Percentiles rank a stretch among this genome's conserved stretches.
Conservation (phyloP, 208 protist genomes). For the Acanthamoeba royreba region DNA sequence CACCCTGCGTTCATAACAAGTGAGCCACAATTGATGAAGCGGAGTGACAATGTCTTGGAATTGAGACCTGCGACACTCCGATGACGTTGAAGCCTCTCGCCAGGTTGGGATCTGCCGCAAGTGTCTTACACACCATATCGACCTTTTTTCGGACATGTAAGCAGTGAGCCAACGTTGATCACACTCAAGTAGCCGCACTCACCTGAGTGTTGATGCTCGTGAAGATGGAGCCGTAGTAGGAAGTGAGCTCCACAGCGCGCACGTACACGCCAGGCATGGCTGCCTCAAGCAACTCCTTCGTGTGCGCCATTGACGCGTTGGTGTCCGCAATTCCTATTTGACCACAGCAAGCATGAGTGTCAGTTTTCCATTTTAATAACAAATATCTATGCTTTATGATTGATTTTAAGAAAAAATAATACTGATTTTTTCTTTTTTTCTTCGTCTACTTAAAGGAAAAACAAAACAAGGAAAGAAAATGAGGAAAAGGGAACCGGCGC, state of each 20-base stretch:
- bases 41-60: too few relatives aligned
- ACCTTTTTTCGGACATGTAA: too few relatives aligned
- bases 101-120: background rate
- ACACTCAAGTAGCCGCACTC: background rate
- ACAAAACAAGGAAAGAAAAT: background rate
- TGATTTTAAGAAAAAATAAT: too few relatives aligned
- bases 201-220: background rate
- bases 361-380: background rate
- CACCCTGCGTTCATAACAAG: too few relatives aligned
- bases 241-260: background rate
- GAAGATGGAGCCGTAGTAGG: background rate
- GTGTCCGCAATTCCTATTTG: background rate
- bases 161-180: too few relatives aligned
- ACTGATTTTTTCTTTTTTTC: background rate
- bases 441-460: background rate
- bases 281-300: background rate
- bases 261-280: conserved; percentile 31
- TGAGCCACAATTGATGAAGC: too few relatives aligned
- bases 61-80: conserved; percentile 10
- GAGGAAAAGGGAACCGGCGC: background rate
- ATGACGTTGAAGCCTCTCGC: conserved; percentile 26
- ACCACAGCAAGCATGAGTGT: too few relatives aligned
- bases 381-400: too few relatives aligned
- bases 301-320: conserved; percentile 24
- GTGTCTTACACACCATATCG: background rate